Conservation (phyloP, 2,329 filamentous ascomycete species). For the Fusarium duplospermum region DNA sequence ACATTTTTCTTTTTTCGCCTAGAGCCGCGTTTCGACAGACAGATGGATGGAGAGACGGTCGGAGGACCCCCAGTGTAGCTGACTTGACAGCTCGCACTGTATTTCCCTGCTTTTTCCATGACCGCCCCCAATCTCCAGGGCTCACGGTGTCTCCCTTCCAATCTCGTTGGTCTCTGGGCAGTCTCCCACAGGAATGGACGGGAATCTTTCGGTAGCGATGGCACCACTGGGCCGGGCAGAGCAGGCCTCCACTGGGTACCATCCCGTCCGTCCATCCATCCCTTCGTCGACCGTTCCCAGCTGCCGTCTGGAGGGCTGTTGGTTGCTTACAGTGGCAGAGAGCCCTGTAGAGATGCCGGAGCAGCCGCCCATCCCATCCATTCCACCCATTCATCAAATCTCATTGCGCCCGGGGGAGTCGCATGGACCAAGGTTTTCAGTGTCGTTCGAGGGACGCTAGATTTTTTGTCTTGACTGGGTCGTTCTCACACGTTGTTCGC, state of each 20-base stretch:
- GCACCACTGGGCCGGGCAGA: not conserved
- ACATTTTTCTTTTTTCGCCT: slow-evolving; percentile 2
- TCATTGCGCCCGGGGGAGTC: not conserved
- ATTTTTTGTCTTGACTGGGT: slow-evolving; percentile 10
- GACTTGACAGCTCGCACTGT: slow-evolving; percentile 13
- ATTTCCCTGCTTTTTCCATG: slow-evolving; percentile 10
- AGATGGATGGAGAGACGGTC: not conserved
- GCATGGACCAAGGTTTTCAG: not conserved
- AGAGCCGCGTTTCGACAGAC: slow-evolving; percentile 9
- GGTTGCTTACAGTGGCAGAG: slow-evolving; percentile 4
- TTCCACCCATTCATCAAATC: slow-evolving; percentile 5
- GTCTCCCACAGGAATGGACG: slow-evolving; percentile 13
- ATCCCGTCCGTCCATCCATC: not conserved
- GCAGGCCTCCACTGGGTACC: slow-evolving; percentile 24
- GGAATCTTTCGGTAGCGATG: slow-evolving; percentile 20
- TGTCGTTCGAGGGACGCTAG: slow-evolving; percentile 25
- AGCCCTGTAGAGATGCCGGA: slow-evolving; percentile 33
- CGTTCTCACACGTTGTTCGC: slow-evolving; percentile 41
- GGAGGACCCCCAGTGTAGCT: not conserved
- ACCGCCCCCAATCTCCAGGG: not conserved
- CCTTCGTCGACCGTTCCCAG: not conserved
- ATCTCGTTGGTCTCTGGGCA: slow-evolving; percentile 3
- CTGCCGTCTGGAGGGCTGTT: not conserved
- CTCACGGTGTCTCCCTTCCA: slow-evolving; percentile 2
- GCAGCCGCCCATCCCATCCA: slow-evolving; percentile 8